A percentile compares a stretch with the other conserved stretches of the same genome.
Conservation (phyloP, 257 asterid genomes). For the Solanum pimpinellifolium region DNA sequence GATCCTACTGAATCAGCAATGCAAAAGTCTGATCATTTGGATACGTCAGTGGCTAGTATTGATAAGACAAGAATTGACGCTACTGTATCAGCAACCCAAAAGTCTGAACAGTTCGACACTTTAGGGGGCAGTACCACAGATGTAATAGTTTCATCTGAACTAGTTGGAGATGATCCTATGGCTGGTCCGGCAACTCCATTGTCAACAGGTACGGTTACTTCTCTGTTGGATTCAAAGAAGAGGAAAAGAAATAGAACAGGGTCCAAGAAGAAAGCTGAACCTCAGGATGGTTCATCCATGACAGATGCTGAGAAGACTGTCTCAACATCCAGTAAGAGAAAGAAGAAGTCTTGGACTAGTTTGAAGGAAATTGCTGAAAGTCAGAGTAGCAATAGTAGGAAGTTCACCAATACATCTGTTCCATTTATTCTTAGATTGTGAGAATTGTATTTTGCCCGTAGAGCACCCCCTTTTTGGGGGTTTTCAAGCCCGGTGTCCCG, state of each 20-base stretch:
- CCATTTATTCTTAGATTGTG: slow-evolving; percentile 32
- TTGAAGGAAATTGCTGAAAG: slow-evolving; percentile 57
- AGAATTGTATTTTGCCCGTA: not conserved
- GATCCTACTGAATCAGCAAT: not conserved
- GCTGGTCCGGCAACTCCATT: slow-evolving; percentile 26
- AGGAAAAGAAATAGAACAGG: slow-evolving; percentile 44
- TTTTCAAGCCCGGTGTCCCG: no score
- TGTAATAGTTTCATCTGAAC: slow-evolving; percentile 12
- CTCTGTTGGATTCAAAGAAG: slow-evolving; percentile 45
- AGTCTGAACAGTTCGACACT: not conserved
- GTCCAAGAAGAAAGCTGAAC: slow-evolving; percentile 27
- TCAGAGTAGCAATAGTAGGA: slow-evolving; percentile 17
- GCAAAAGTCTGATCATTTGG: not conserved
- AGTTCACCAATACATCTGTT: slow-evolving; percentile 20
- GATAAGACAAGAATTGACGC: not conserved
- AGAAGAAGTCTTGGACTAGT: slow-evolving; percentile 61
- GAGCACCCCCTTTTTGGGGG: not conserved
- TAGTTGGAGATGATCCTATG: not conserved
- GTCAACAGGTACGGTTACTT: not conserved
- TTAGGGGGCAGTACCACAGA: not conserved
- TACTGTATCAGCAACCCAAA: not conserved
- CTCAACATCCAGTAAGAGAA: slow-evolving; percentile 34
- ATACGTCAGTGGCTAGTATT: not conserved
- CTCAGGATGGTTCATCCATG: slow-evolving; percentile 7
- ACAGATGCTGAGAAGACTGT: slow-evolving; percentile 15